These are phyloP conservation scores for Penicillium sp. DNA, from an alignment of 2,329 filamentous ascomycete species.

Conservation along the genomic window DNA sequence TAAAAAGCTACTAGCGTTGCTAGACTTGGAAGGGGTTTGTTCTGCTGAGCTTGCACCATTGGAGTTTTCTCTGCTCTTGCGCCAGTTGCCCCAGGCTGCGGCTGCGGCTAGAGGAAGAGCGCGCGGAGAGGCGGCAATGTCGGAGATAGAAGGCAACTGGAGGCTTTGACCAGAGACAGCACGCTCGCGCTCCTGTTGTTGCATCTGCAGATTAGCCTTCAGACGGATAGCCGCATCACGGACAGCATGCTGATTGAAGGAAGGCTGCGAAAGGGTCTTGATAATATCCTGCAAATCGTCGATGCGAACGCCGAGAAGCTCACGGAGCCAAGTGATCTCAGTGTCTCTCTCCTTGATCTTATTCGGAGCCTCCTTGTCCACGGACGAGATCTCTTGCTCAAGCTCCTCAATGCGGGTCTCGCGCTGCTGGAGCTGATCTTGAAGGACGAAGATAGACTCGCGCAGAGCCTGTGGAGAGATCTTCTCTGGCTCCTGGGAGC, in stretches of 20 bases:
- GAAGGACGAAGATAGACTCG: slow-evolving; percentile 92
- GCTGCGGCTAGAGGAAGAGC: slow-evolving; percentile 77
- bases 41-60: slow-evolving; percentile 35
- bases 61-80: slow-evolving; percentile 62
- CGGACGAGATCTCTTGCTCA: slow-evolving; percentile 65
- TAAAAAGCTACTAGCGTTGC: slow-evolving; percentile 60
- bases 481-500: slow-evolving; percentile 67
- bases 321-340: slow-evolving; percentile 91
- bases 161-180: slow-evolving; percentile 67
- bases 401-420: slow-evolving; percentile 87
- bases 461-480: slow-evolving; percentile 92
- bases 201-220: slow-evolving; percentile 94
- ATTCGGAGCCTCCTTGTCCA: slow-evolving; percentile 72
- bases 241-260: slow-evolving; percentile 74
- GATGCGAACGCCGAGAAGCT: slow-evolving; percentile 84
- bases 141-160: slow-evolving; percentile 73
- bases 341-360: slow-evolving; percentile 91
- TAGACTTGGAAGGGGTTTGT: slow-evolving; percentile 62
- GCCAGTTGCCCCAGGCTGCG: slow-evolving; percentile 98
- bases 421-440: slow-evolving; percentile 93
- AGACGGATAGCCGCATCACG: slow-evolving; percentile 90
- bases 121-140: slow-evolving; percentile 74
- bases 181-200: slow-evolving; percentile 90
- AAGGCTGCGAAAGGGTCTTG: slow-evolving; percentile 68
- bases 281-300: slow-evolving; percentile 94